Evolutionary conservation across 2,329 filamentous ascomycete genomes (phyloP), one percentile per base, ranked within the genome.

Genomic region (Fusarium anguioides): DNA sequence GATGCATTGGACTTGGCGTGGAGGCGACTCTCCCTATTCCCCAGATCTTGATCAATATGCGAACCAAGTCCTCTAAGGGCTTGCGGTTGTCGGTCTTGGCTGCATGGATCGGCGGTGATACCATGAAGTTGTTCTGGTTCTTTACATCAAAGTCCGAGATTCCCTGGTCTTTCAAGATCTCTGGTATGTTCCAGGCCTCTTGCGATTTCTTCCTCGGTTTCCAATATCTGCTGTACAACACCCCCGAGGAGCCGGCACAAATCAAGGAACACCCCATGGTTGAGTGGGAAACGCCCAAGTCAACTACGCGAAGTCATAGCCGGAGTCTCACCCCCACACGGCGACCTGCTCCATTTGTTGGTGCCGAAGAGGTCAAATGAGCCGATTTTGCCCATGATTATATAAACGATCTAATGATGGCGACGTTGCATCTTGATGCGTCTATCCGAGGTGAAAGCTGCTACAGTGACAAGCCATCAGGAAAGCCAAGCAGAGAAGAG

Each of bases 101-200:
- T 26, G 93, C 89, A 76, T 96, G 92, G 92, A 81, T 96, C 51
- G 80, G 90, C 4, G 92, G 92, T 63, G 92, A 96, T 77, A 83
- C 86, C 10, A 93, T 96, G 89, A 96, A 96, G 84, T 91, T 95
- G 85, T 91, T 93, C 73, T 91, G 88, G 88, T 96, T 95, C 81
- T 91, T 94, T 63, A 91, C 89, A 3, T 86, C 90, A 2, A 86
- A 84, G 2, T 87, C 87, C 6, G 82, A 85, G 72, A 92, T 96
- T 29, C 92, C 92, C 0, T 85, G 86, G 84, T 88, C 91, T 3
- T 96, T 96, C 79, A 95, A 95, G 81, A 79, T 93, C 20, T 95
- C 92, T 75, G 93, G 91, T 68, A 83, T 93, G 54, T 94, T 96
- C 78, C 92, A 96, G 82, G 91, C 91, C 20, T 82, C 81, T 21